These are phyloP conservation scores for Podaxis sp. DNA, from an alignment of 768 basidiomycete genomes.

Conservation along the genomic window DNA sequence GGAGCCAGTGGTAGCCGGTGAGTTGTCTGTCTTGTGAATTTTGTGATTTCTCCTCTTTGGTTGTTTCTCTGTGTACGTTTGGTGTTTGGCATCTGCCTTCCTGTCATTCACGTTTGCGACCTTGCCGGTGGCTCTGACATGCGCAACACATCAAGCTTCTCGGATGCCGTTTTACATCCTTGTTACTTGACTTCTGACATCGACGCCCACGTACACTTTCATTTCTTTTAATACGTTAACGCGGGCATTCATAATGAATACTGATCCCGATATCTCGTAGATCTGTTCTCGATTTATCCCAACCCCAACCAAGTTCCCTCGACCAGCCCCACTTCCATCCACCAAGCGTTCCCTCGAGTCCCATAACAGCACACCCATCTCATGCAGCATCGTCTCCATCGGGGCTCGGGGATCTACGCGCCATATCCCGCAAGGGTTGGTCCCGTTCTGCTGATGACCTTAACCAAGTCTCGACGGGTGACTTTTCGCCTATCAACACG, in stretches of 20 bases:
- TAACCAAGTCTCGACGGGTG: constrained; percentile 44
- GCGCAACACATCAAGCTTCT: background rate
- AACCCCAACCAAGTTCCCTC: constrained; percentile 42
- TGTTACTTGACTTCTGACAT: background rate
- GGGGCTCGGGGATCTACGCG: constrained; percentile 64
- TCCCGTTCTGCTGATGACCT: constrained; percentile 82
- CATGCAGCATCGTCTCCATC: constrained; percentile 20
- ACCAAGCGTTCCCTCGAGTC: constrained; percentile 41
- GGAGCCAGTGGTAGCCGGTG: constrained; percentile 52
- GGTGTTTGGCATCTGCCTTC: background rate
- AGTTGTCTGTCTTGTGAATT: constrained; percentile 25
- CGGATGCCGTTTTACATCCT: constrained; percentile 1
- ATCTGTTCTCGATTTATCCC: constrained; percentile 65
- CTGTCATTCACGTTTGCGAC: background rate
- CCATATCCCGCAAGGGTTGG: constrained; percentile 72
- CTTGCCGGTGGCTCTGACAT: background rate
- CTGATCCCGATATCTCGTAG: constrained; percentile 31
- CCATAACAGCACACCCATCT: constrained; percentile 22
- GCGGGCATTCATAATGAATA: background rate
- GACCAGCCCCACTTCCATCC: constrained; percentile 36
- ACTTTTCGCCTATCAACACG: constrained; percentile 40
- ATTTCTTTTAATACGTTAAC: constrained; percentile 4
- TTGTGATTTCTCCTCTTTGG: background rate
- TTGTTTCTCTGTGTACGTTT: background rate
- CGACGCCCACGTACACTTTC: background rate